Percentiles rank a stretch among this genome's conserved stretches.
Conservation (phyloP, 83 land plant genomes). For the Thuja plicata region DNA sequence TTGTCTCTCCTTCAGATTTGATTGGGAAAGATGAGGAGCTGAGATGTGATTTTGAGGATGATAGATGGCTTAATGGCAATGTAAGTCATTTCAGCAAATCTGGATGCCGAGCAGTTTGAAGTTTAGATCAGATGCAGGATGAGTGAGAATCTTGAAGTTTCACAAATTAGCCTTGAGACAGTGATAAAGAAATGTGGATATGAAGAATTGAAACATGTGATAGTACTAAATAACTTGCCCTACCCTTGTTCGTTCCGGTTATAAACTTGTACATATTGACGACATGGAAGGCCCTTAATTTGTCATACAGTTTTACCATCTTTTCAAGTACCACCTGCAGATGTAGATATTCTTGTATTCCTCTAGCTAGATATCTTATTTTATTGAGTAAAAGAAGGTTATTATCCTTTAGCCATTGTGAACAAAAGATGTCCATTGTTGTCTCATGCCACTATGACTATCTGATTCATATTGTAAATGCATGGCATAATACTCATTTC, state of each 20-base stretch:
- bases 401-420: background rate
- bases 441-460: background rate
- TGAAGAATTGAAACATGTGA: background rate
- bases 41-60: conserved; percentile 32
- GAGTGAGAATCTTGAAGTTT: background rate
- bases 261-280: background rate
- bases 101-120: background rate
- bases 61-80: conserved; percentile 4
- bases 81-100: background rate
- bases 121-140: background rate
- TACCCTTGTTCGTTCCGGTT: background rate
- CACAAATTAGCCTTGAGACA: background rate
- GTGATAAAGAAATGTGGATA: background rate
- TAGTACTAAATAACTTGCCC: background rate
- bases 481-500: background rate
- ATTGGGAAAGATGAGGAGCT: background rate
- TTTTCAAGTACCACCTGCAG: background rate
- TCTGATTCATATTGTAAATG: background rate
- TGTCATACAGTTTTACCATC: background rate
- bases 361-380: background rate
- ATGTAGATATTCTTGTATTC: background rate
- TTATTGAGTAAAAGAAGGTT: background rate
- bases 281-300: background rate
- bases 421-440: background rate
- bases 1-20: conserved; percentile 33